Base-by-base conservation (phyloP, 129 eudicot genomes). In the Helichrysum umbraculigerum region DNA sequence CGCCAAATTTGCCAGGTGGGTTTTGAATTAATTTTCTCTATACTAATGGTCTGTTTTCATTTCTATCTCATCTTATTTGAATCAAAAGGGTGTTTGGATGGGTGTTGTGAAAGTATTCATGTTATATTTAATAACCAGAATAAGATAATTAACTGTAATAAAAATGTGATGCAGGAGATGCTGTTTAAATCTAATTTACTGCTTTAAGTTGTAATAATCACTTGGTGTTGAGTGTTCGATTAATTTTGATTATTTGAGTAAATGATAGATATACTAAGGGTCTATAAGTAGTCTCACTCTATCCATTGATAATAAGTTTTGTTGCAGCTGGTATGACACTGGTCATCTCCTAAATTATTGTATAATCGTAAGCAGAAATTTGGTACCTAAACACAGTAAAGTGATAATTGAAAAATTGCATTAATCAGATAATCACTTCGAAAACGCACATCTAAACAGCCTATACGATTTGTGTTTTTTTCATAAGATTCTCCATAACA, bases 1-100 rank as follows among this genome's bases (percentile, higher is more conserved):
- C 87, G 50, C 81, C 92, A 21, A 71, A 59, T 70, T 30, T 81
- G 32, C 85, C 88, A 84, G 93, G 96, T 90, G 68, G 52, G 71
- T 66, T 66, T 3, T 25, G 20, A 30, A 63, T 71, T 32, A 50
- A 32, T 17, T 35, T 79, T 35, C 21, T 63, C 41, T 78, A 34
- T 4, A 12, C 42, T 12, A 34, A 33, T 7, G 3, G 15, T 21
- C 50, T 33, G 16, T 33, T 4, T 54, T 51, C 2, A 20, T 20
- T 60, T 44, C 30, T 50, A 14, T 77, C 59, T 3, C 30, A 28
- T 16, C 2, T 69, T 78, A 19, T 42, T 16, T 21, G 30, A 70
- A 32, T 25, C 20, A 73, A 39, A 15, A 12, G 16, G 68, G 68
- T 21, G 56, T 58, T 35, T 58, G 56, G 77, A 33, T 72, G 65